Percentiles rank a stretch among this genome's conserved stretches.
Evolutionary conservation across 139 green algal species (phyloP).

Genomic region (Desmodesmus armatus): DNA sequence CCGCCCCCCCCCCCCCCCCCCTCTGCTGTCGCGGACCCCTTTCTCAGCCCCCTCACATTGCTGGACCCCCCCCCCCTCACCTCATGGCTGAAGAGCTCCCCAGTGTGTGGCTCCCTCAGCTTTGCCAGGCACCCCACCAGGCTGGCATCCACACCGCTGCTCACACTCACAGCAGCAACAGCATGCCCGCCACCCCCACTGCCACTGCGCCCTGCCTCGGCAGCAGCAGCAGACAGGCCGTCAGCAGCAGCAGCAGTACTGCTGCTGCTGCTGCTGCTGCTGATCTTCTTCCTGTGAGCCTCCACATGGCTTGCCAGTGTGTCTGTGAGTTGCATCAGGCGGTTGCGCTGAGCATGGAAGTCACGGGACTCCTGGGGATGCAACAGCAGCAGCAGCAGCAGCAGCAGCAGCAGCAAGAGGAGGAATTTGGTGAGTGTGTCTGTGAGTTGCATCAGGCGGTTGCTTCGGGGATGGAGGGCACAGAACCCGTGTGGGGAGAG

Average conservation of each 20-base stretch:
- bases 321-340: neutral
- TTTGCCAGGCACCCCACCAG: constrained; percentile 13
- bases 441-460: neutral
- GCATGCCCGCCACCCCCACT: too few relatives aligned
- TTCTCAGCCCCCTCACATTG: too few relatives aligned
- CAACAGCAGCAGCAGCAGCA: neutral
- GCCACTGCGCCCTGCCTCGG: too few relatives aligned
- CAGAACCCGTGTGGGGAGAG: neutral
- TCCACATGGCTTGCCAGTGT: neutral
- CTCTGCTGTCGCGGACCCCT: too few relatives aligned
- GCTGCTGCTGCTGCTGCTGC: neutral
- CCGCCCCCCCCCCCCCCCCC: too few relatives aligned
- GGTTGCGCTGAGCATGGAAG: neutral
- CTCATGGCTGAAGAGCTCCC: too few relatives aligned
- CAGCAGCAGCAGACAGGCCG: too few relatives aligned
- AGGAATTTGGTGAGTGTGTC: too few relatives aligned
- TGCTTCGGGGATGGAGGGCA: neutral
- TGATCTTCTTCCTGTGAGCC: neutral
- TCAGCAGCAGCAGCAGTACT: neutral
- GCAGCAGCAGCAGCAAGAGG: too few relatives aligned
- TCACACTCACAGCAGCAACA: too few relatives aligned
- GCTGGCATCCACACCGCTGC: too few relatives aligned
- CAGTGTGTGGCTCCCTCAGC: constrained; percentile 15
- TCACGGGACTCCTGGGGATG: neutral
- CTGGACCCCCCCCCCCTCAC: too few relatives aligned